Evolutionary conservation across 257 asterid species (phyloP).

Genomic region (Linaria vulgaris): DNA sequence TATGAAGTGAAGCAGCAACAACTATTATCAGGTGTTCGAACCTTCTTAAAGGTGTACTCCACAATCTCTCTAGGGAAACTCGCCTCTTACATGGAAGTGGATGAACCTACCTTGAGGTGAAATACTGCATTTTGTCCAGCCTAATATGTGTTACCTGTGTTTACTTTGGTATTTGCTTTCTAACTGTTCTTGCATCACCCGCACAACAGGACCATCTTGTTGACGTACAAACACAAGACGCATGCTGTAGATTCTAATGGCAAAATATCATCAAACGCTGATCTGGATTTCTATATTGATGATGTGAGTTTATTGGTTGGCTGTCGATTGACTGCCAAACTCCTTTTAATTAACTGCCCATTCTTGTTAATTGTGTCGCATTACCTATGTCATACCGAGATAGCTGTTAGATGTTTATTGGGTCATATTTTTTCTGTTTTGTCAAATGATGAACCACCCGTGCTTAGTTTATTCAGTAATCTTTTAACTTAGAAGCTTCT

Average conservation of each 20-base stretch:
- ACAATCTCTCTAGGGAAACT: conserved; percentile 82
- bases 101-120: conserved; percentile 85
- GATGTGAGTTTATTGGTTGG: conserved; percentile 54
- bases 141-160: not conserved
- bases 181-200: conserved; percentile 16
- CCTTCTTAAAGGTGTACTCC: conserved; percentile 83
- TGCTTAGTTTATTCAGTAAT: not conserved
- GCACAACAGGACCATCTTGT: conserved; percentile 73
- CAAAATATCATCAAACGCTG: conserved; percentile 74
- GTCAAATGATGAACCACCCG: not conserved
- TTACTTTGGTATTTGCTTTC: not conserved
- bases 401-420: no score
- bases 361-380: no score
- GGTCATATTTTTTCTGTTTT: not conserved
- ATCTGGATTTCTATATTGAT: conserved; percentile 74
- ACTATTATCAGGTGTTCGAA: conserved; percentile 69
- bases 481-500: not conserved
- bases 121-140: conserved; percentile 14
- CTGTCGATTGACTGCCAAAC: no score
- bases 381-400: no score
- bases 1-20: conserved; percentile 98
- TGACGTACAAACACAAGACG: conserved; percentile 95
- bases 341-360: no score
- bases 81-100: conserved; percentile 79
- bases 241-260: conserved; percentile 79